Evolutionary conservation across 345 rosid genomes (phyloP), one percentile per base, ranked within the genome.

Genomic region (Populus euphratica): DNA sequence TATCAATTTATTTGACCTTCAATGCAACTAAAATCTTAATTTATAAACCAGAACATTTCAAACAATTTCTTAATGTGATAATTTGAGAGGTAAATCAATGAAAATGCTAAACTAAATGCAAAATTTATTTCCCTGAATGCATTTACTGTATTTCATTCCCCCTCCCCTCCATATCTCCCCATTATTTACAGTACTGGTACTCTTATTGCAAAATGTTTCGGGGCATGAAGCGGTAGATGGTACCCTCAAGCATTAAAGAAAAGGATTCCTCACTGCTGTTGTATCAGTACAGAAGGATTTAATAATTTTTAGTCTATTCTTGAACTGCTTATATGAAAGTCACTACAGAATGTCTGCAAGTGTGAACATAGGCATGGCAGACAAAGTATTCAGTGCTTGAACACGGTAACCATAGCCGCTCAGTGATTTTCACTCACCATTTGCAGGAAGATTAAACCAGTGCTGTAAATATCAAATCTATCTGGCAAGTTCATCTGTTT

Each of bases 401-500:
- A 65, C 25, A 64, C 35, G n/a, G 16, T 54, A 64, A 82, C 23
- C 27, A 14, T 63, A 33, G 25, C 23, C 5, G 36, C 73, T 76
- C 29, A 62, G 78, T 73, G 54, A 17, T 52, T 64, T 62, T 39
- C 70, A 80, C 95, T 82, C 74, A 92, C 98, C 99, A 96, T 96
- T 82, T 96, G 98, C 54, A 96, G 87, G 82, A 88, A 93, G 78
- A 93, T 93, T 76, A 96, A 93, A 76, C 98, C 98, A 35, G 92
- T 77, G 85, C 98, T 93, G 86, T 93, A 96, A 80, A 93, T 93
- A 76, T 96, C 99, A 54, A 96, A 91, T 82, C 98, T 88, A 86
- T 96, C 99, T 0, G 99, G 98, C 80, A 92, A 86, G 85, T 96
- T 96, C 93, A 93, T 74, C 99, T 92, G 94, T 77, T 87, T 36